Evolutionary conservation across 2,329 filamentous ascomycete species (phyloP).

Genomic region (Exophiala calicioides): DNA sequence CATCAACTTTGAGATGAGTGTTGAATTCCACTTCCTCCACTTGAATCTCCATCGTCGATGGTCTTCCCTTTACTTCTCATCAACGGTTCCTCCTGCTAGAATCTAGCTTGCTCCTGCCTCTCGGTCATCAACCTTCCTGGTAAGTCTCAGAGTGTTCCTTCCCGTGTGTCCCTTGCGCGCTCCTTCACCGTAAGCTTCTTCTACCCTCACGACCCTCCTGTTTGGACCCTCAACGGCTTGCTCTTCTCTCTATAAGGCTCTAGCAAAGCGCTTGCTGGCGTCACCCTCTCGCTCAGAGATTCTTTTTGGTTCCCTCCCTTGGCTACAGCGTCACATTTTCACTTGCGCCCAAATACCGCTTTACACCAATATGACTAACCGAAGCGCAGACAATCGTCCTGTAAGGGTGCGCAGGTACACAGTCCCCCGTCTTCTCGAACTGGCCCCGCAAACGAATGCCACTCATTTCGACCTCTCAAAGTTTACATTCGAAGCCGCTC

Average conservation of each 20-base stretch:
- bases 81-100: neutral
- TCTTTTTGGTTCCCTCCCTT: constrained; percentile 24
- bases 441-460: constrained; percentile 22
- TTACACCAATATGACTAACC: constrained; percentile 28
- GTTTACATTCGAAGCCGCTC: constrained; percentile 32
- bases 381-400: constrained; percentile 24
- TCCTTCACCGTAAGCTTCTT: constrained; percentile 7
- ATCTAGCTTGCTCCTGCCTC: constrained; percentile 8
- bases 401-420: constrained; percentile 25
- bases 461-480: constrained; percentile 31
- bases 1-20: too few relatives aligned
- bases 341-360: constrained; percentile 13
- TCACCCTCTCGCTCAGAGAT: constrained; percentile 10
- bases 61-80: neutral
- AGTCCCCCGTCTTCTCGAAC: constrained; percentile 26
- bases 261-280: constrained; percentile 13
- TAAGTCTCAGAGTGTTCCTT: constrained; percentile 12
- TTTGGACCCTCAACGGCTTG: neutral
- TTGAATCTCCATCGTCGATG: constrained; percentile 1
- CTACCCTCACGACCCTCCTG: constrained; percentile 1
- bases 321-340: constrained; percentile 16
- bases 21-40: neutral
- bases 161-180: neutral
- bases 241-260: constrained; percentile 4
- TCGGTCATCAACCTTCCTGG: constrained; percentile 3